phyloP scores from a whole-genome alignment of 2,329 filamentous ascomycete genomes.

The Penicillium glabrum region DNA sequence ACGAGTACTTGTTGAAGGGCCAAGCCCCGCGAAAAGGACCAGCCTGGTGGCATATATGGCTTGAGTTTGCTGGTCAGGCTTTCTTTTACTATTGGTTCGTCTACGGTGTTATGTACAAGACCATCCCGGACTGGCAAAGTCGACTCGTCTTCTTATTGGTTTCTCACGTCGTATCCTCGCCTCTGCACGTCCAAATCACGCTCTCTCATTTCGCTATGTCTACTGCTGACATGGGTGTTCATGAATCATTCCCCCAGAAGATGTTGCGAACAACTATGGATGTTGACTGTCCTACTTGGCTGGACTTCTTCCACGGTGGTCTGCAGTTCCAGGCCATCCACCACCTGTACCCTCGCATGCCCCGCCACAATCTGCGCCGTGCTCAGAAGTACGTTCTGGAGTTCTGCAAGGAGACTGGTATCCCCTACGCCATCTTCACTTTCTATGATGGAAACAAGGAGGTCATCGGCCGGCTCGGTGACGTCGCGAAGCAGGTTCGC shows the following conservation, averaged over 20 bases:
- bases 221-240: constrained; percentile 77
- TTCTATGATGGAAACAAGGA: constrained; percentile 82
- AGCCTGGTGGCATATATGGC: constrained; percentile 78
- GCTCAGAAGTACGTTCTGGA: constrained; percentile 74
- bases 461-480: constrained; percentile 72
- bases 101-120: constrained; percentile 74
- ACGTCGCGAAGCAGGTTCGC: constrained; percentile 76
- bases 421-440: constrained; percentile 82
- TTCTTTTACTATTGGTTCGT: constrained; percentile 89
- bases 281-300: constrained; percentile 81
- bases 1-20: constrained; percentile 70
- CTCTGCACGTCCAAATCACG: constrained; percentile 86
- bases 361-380: constrained; percentile 76
- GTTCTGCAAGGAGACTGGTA: constrained; percentile 78
- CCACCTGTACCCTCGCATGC: constrained; percentile 80
- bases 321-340: constrained; percentile 89
- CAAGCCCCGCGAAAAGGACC: constrained; percentile 72
- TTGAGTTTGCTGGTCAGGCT: constrained; percentile 73
- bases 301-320: constrained; percentile 86
- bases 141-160: constrained; percentile 75
- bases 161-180: constrained; percentile 77
- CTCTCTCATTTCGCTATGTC: constrained; percentile 94
- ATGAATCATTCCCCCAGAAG: constrained; percentile 84
- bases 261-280: constrained; percentile 95
- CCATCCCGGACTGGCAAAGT: constrained; percentile 66